Conservation (phyloP, 1,139 yeast species). For the Saccharomyces uvarum region DNA sequence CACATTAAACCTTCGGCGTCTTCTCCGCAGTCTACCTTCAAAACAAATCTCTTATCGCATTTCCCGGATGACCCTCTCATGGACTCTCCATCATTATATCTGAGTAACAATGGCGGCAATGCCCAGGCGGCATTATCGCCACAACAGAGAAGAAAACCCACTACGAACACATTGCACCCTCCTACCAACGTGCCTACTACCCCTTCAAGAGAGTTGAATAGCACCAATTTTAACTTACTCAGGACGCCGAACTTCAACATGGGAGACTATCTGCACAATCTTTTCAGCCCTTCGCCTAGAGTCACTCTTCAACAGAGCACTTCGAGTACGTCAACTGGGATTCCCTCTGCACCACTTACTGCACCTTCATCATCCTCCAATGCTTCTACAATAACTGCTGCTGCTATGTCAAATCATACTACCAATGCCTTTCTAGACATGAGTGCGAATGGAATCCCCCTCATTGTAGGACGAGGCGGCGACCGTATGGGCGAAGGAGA, state of each 20-base stretch:
- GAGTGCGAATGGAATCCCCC: neutral
- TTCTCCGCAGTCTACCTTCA: slow-evolving; percentile 30
- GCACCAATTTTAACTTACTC: slow-evolving; percentile 14
- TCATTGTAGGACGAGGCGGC: neutral
- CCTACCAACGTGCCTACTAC: slow-evolving; percentile 20
- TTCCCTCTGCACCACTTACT: slow-evolving; percentile 3
- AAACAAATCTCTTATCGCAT: slow-evolving; percentile 16
- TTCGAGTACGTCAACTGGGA: neutral
- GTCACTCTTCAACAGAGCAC: slow-evolving; percentile 6
- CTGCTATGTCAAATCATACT: neutral
- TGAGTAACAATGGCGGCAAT: slow-evolving; percentile 8
- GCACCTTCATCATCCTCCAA: slow-evolving; percentile 6
- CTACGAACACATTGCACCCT: slow-evolving; percentile 2
- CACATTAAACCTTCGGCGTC: slow-evolving; percentile 26
- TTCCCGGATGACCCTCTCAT: slow-evolving; percentile 17
- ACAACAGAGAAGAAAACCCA: slow-evolving; percentile 16
- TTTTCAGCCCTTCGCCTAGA: slow-evolving; percentile 34
- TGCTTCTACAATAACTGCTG: neutral
- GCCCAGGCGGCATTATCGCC: slow-evolving; percentile 12
- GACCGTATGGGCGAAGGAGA: neutral
- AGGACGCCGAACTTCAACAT: slow-evolving; percentile 31
- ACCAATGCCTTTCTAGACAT: neutral
- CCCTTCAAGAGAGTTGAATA: slow-evolving; percentile 23
- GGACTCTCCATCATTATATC: slow-evolving; percentile 29
- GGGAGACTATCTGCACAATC: slow-evolving; percentile 32